Base-by-base conservation (phyloP, 495 filamentous ascomycete species). In the Thozetella sp. region DNA sequence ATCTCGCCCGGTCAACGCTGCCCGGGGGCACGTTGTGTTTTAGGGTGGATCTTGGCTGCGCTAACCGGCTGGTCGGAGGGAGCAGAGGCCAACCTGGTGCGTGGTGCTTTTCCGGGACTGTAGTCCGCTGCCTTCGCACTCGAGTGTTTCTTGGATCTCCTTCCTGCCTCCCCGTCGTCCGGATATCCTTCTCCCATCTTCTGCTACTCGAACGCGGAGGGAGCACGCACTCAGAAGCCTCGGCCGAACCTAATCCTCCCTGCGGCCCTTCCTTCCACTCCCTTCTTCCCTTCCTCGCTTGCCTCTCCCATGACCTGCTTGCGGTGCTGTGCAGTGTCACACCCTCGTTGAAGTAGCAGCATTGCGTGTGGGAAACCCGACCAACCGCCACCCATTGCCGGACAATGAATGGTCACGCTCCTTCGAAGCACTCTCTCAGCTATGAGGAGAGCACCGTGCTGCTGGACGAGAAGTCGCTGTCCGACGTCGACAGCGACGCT, bases 361-460 rank as follows among this genome's bases (percentile, higher is more conserved):
- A n/a, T n/a, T n/a, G n/a, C n/a, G n/a, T n/a, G n/a, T n/a, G n/a
- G n/a, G n/a, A n/a, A 4, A 19, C 10, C 43, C 43, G 43, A 48
- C 43, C n/a, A 48, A 4, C 9, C n/a, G n/a, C 43, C 3, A 20
- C 43, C 43, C 43, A 48, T 48, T 48, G 43, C 67, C 60, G 55
- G 54, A 68, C 59, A 60, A 75, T 75, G 72, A 70, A 70, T 62
- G 61, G 60, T 51, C 63, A 68, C 53, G 65, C 63, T 52, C 27
- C 54, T 20, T 63, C 68, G 2, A 58, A 51, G 24, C 59, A 60
- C 62, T 65, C 66, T 30, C 64, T 66, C 64, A 56, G 54, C 59
- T 54, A 68, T 53, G 67, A 73, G 63, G 72, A 77, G 60, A 72
- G 66, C 58, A 54, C 57, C 40, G 63, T 59, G 51, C 60, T 74